Conservation (phyloP, 2,329 filamentous ascomycete genomes). For the Fusarium sp. region DNA sequence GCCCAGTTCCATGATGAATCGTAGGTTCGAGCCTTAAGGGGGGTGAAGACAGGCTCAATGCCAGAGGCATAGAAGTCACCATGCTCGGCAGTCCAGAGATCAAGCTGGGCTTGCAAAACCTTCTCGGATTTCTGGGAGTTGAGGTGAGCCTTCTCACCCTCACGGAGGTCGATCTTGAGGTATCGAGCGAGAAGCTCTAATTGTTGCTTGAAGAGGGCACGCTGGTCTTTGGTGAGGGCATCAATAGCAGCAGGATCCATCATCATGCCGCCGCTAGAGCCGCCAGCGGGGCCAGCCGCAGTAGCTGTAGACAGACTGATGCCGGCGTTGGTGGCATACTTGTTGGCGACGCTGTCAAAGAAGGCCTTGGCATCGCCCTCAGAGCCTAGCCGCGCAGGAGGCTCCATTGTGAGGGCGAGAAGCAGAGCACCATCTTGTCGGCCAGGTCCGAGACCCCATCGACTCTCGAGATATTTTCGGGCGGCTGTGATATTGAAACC, state of each 20-base stretch:
- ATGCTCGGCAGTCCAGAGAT: conserved; percentile 94
- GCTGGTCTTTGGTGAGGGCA: conserved; percentile 95
- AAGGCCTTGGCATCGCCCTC: conserved; percentile 92
- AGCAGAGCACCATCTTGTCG: conserved; percentile 91
- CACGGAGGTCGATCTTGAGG: conserved; percentile 93
- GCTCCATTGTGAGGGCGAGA: conserved; percentile 92
- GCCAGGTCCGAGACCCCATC: conserved; percentile 87
- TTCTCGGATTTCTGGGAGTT: conserved; percentile 85
- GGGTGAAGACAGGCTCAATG: conserved; percentile 92
- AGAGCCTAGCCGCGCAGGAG: conserved; percentile 83
- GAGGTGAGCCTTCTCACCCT: conserved; percentile 94
- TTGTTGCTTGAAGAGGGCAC: conserved; percentile 96
- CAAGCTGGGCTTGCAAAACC: conserved; percentile 89
- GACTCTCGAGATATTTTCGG: conserved; percentile 91
- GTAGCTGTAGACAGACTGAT: conserved; percentile 82
- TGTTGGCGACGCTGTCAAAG: conserved; percentile 86
- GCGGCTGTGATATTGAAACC: conserved; percentile 98
- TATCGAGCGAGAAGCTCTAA: conserved; percentile 94
- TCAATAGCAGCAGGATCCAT: conserved; percentile 99
- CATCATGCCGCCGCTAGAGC: conserved; percentile 88
- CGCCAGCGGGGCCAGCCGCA: conserved; percentile 75
- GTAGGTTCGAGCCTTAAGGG: conserved; percentile 93
- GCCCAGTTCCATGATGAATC: conserved; percentile 99
- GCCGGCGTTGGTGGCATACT: conserved; percentile 85
- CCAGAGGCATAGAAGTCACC: conserved; percentile 95